Evolutionary conservation across 176 grass and related monocot species (phyloP), one percentile per base, ranked within the genome.

Genomic region (Eragrostis curvula): DNA sequence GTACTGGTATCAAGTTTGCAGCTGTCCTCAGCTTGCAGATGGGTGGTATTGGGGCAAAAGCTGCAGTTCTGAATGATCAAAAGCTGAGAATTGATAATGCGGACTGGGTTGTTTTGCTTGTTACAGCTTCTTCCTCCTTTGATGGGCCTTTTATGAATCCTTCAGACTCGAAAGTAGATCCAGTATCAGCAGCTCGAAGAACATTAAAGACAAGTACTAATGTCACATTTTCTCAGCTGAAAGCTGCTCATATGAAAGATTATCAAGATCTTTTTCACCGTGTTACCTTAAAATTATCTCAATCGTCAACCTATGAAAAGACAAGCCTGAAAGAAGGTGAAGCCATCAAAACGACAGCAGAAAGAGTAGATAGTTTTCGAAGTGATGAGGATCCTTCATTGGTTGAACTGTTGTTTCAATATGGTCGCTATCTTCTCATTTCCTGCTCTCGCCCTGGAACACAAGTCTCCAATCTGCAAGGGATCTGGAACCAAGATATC

Each of bases 391-490:
- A 97, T 81, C 91, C 89, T 36, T 86, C 82, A 74, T 80, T 97
- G 46, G 94, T 94, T 46, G 91, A 97, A 80, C 89, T 97, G 42
- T 41, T 92, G 5, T 96, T 96, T 65, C 88, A 96, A 58, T 96
- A 91, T 80, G 94, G 94, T 29, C 86, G 94, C 36, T 97, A 93
- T 71, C 69, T 97, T 57, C 88, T 97, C n/a, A 97, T 97, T 78
- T 93, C 90, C n/a, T 87, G 88, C 80, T 93, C 94, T 15, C 84
- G 94, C 51, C 83, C 86, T 69, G 88, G 88, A 75, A 93, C 94
- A 17, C 93, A 90, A 32, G 68, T 92, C 51, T 71, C 93, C 23
- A 96, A 93, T 68, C 85, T 96, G 56, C 94, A 97, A 90, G 90
- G 90, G 60, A 93, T 97, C 69, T 91, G 94, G 94, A 97, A 49